Evolutionary conservation across 768 basidiomycete species (phyloP), one percentile per base, ranked within the genome.

Genomic region (Auricularia sp.): DNA sequence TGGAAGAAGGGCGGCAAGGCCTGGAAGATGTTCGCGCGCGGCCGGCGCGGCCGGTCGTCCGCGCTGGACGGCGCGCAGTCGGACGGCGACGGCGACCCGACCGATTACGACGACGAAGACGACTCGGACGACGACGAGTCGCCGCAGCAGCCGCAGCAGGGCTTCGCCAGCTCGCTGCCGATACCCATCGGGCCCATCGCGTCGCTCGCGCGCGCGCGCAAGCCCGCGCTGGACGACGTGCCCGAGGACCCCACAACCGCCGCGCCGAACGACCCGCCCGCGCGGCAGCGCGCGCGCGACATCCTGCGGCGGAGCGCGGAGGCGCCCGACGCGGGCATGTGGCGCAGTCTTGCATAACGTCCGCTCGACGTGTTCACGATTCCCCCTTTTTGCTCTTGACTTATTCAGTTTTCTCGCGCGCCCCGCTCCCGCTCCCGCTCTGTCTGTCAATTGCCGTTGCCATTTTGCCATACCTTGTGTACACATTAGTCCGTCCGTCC

Each of bases 261-360:
- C 6, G 23, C 12, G 8, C 8, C 44, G 18, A 34, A 36, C 7
- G 18, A 12, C 36, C 33, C 16, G 8, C 34, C 53, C 11, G 58
- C 64, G 5, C 36, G 84, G 58, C 80, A 79, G 66, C 82, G 78
- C 58, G 89, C 90, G 1, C 71, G 86, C 67, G 84, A 79, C 74
- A 92, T 92, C 61, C 75, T 91, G 61, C 81, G 90, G 71, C 83
- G 83, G 23, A 81, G 88, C 61, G 87, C 83, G 67, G 80, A 83
- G 72, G 67, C 91, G 33, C 90, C 90, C 2, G 81, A 80, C 65
- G 81, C 80, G 64, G 86, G 88, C 43, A 90, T 91, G 88, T 91
- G 88, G 88, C 80, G 88, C 70, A 91, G 90, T 77, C 76, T 91
- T 69, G 88, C 85, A 44, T 80, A 65, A 72, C 44, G 8, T 14